Evolutionary conservation across 139 green algal species (phyloP), one percentile per base, ranked within the genome.

Genomic region (Micractinium sp.): DNA sequence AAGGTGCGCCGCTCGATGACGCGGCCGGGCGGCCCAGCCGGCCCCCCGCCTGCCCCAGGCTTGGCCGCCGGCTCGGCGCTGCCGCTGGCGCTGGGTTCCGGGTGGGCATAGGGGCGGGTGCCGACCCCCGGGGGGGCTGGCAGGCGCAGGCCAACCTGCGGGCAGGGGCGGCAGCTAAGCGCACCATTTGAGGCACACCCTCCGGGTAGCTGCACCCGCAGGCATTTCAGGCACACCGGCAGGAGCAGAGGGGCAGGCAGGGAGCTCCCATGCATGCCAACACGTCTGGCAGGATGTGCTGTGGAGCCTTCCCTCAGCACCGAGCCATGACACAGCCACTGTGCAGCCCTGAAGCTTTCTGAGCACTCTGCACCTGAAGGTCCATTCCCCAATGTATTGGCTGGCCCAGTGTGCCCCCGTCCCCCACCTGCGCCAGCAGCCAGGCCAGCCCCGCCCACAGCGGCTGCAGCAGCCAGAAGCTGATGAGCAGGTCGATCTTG

Each of bases 401-500:
- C 18, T 27, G 19, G 66, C 66, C 25, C 69, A 76, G 25, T 19
- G 29, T 12, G 31, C 69, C 69, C 31, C 25, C 69, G 7, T 13
- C n/a, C 73, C n/a, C 1, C n/a, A 41, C 73, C 73, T 47, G 79
- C 15, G 39, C 66, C 69, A 91, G 27, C 41, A 85, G 19, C 47
- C 63, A 79, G 63, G 56, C 88, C 7, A 90, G 61, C 13, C 89
- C 69, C 20, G 47, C 85, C 27, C 60, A 81, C 31, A 93, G 78
- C 22, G 92, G 92, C 71, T 92, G 67, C 20, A 90, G 69, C 36
- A 93, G 78, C 19, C 93, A 81, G 85, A 95, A 95, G 31, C 47
- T 66, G 15, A 95, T 77, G 38, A 98, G 88, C 79, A 96, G 90
- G 85, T 97, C 95, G 20, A 97, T 87, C 88, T 97, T 97, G 86